phyloP scores from a whole-genome alignment of 202 grass and related monocot species.

The Dendrocalamus latiflorus region DNA sequence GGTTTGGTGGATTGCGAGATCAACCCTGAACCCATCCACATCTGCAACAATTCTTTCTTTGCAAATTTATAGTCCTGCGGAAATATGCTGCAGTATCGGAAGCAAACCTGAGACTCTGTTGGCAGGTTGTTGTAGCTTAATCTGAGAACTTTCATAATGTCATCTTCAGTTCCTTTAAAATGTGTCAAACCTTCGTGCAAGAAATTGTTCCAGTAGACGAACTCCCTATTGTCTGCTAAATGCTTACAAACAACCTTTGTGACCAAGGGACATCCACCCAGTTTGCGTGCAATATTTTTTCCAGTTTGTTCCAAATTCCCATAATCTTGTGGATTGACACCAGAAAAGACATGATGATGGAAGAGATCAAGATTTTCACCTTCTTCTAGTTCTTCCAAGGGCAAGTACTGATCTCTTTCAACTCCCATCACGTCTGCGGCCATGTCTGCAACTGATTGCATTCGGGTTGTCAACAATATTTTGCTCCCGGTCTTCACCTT shows the following conservation, averaged over 20 bases:
- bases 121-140: slow-evolving; percentile 44
- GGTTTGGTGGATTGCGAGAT: too few relatives aligned
- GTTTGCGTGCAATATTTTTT: slow-evolving; percentile 18
- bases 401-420: background rate
- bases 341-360: background rate
- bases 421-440: too few relatives aligned
- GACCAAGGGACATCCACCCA: slow-evolving; percentile 35
- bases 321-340: background rate
- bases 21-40: too few relatives aligned
- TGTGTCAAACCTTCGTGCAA: background rate
- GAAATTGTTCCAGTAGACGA: background rate
- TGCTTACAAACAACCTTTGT: slow-evolving; percentile 10
- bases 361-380: slow-evolving; percentile 25
- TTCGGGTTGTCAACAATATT: too few relatives aligned
- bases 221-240: background rate
- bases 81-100: slow-evolving; percentile 41
- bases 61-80: too few relatives aligned
- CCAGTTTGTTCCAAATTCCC: background rate
- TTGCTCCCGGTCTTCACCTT: too few relatives aligned
- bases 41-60: too few relatives aligned
- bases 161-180: background rate
- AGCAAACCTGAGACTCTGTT: slow-evolving; percentile 26
- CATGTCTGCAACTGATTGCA: too few relatives aligned
- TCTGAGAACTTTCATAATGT: slow-evolving; percentile 23
- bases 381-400: background rate